Base-by-base conservation (phyloP, 345 rosid genomes). In the Laguncularia racemosa region DNA sequence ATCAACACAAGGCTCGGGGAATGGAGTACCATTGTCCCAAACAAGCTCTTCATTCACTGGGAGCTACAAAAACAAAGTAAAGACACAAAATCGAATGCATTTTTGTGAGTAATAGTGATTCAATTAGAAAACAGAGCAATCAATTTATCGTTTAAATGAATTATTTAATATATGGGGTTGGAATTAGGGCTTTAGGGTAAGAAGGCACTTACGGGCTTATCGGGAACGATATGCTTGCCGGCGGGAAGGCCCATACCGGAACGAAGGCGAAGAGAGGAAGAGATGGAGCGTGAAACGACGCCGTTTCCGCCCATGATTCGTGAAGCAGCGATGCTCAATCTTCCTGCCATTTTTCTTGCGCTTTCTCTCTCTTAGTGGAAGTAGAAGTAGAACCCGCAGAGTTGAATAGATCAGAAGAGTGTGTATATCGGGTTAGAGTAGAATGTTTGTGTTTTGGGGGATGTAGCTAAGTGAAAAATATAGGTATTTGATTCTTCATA, bases 161-260 rank as follows among this genome's bases (percentile, higher is more conserved):
- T 53, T 38, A 10, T 52, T 50, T 10, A 50, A 17, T 14, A 15
- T 19, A 16, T 19, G 38, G 15, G 15, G 8, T 9, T 15, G 44
- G 38, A 53, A 12, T 43, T 46, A 20, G 54, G 48, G 53, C n/a
- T 53, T 61, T 26, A 5, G 49, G 6, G 50, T 21, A 18, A 33
- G 6, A 50, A 13, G 20, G 12, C 20, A 72, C 87, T 72, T 53
- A 93, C 99, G 13, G 96, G 90, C 73, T 93, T 87, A 53, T 93
- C 78, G 58, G 99, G 97, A 74, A 93, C 95, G 78, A 89, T 82
- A 74, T 89, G 99, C 63, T 82, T 87, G 48, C 99, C 97, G 60
- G 83, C 91, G 18, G 97, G 97, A 19, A 87, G 88, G 64, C 99
- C 99, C 92, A 89, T 85, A 48, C 99, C 99, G 65, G 97, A 75